Conservation (phyloP, 306 rosid genomes). For the Lathyrus oleraceus region DNA sequence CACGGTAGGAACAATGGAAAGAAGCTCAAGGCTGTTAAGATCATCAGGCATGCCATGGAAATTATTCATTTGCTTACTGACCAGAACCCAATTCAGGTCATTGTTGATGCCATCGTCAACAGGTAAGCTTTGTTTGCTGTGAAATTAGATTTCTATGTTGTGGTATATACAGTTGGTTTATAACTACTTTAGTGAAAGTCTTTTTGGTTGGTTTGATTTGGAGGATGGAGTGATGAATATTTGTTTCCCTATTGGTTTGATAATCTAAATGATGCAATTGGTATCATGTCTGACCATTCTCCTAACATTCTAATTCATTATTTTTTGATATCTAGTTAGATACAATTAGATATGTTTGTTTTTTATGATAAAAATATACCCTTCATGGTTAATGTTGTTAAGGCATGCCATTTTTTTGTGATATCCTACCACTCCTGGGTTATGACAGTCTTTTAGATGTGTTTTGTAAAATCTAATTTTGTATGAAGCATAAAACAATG, state of each 20-base stretch:
- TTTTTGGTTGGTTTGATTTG: background rate
- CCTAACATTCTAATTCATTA: background rate
- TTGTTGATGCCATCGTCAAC: conserved; percentile 63
- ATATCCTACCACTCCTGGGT: too few relatives aligned
- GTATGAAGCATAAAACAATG: too few relatives aligned
- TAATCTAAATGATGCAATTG: conserved; percentile 44
- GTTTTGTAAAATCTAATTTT: too few relatives aligned
- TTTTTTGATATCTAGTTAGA: background rate
- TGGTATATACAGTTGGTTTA: too few relatives aligned
- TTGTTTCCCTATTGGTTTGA: conserved; percentile 53
- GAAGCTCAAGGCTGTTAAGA: conserved; percentile 63
- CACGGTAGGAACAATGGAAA: conserved; percentile 69
- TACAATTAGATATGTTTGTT: background rate
- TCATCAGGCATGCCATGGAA: conserved; percentile 63
- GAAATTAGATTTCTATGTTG: background rate
- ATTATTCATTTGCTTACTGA: conserved; percentile 66
- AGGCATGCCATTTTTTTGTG: too few relatives aligned
- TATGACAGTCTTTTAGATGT: too few relatives aligned
- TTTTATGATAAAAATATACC: background rate
- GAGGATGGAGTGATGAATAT: conserved; percentile 41
- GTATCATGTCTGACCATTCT: conserved; percentile 50
- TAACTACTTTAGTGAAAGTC: background rate
- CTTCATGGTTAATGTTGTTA: too few relatives aligned
- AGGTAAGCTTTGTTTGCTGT: conserved; percentile 31
- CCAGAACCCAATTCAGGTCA: conserved; percentile 61